Percentiles rank a stretch among this genome's conserved stretches.
phyloP scores from a whole-genome alignment of 2,329 filamentous ascomycete genomes.

The Ophiocordyceps camponoti-floridani region DNA sequence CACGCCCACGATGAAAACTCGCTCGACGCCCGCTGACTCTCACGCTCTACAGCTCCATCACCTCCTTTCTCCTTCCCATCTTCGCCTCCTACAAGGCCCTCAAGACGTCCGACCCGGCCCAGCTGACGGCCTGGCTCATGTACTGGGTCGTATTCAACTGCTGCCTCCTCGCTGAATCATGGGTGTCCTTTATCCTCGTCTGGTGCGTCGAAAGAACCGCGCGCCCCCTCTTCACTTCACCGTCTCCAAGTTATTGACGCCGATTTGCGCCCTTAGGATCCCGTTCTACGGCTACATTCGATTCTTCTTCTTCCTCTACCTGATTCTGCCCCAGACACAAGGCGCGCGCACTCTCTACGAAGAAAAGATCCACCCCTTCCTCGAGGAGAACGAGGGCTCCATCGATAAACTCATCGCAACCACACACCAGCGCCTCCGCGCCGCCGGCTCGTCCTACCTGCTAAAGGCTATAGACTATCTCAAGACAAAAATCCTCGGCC shows the following conservation, averaged over 20 bases:
- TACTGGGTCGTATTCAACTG: slow-evolving; percentile 92
- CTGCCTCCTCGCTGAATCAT: slow-evolving; percentile 67
- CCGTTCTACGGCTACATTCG: slow-evolving; percentile 91
- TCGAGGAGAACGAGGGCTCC: slow-evolving; percentile 66
- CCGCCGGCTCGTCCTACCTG: slow-evolving; percentile 59
- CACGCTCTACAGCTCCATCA: slow-evolving; percentile 44
- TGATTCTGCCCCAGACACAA: slow-evolving; percentile 94
- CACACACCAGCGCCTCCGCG: slow-evolving; percentile 60
- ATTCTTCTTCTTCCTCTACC: slow-evolving; percentile 73
- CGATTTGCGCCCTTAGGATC: slow-evolving; percentile 32
- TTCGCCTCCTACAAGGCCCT: slow-evolving; percentile 98
- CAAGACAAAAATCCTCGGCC: slow-evolving; percentile 61
- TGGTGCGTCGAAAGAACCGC: slow-evolving; percentile 42
- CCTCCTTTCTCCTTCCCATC: slow-evolving; percentile 83
- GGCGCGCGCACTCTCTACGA: slow-evolving; percentile 78
- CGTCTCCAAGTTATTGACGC: not conserved
- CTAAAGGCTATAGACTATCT: slow-evolving; percentile 53
- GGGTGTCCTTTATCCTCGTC: slow-evolving; percentile 68
- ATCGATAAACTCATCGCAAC: slow-evolving; percentile 84
- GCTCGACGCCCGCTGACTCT: slow-evolving; percentile 1
- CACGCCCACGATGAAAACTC: slow-evolving; percentile 4
- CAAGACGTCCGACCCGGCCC: slow-evolving; percentile 74
- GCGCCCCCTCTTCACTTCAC: not conserved
- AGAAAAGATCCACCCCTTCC: slow-evolving; percentile 70
- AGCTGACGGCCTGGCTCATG: slow-evolving; percentile 95